These are phyloP conservation scores for Candida pseudoviswanathii DNA, from an alignment of 1,139 yeast genomes.

Conservation along the genomic window DNA sequence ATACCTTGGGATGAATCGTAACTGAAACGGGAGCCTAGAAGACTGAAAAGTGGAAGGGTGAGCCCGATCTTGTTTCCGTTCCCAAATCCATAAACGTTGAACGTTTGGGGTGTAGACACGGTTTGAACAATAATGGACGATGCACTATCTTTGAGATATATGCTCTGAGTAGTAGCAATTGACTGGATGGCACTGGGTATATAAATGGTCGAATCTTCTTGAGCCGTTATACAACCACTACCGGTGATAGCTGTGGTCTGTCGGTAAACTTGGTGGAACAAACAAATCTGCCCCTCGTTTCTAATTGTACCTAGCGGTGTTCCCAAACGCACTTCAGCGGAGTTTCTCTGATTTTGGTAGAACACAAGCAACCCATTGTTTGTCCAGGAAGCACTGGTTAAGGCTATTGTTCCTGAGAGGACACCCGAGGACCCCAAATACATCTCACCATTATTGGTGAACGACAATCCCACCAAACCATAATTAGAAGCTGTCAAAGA, in stretches of 20 bases:
- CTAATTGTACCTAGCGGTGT: conserved; percentile 20
- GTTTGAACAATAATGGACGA: conserved; percentile 25
- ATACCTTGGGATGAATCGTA: conserved; percentile 24
- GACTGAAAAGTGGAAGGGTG: conserved; percentile 18
- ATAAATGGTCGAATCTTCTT: conserved; percentile 23
- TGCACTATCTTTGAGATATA: conserved; percentile 22
- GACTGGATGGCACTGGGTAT: conserved; percentile 21
- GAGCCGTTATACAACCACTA: conserved; percentile 31
- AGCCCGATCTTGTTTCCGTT: conserved; percentile 30
- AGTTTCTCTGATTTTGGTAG: conserved; percentile 22
- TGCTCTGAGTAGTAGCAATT: conserved; percentile 21
- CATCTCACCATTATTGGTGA: conserved; percentile 31
- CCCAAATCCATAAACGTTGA: conserved; percentile 35
- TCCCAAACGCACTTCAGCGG: conserved; percentile 26
- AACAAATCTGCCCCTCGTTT: conserved; percentile 35
- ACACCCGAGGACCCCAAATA: conserved; percentile 29
- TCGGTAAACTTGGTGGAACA: conserved; percentile 24
- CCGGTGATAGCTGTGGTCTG: conserved; percentile 29
- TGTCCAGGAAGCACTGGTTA: conserved; percentile 24
- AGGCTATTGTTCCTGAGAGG: conserved; percentile 21
- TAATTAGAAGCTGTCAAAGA: conserved; percentile 23
- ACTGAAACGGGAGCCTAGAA: conserved; percentile 10
- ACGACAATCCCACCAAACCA: conserved; percentile 21
- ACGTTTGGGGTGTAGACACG: conserved; percentile 22
- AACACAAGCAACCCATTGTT: conserved; percentile 32